Conservation (phyloP, 495 filamentous ascomycete genomes). For the Penicillium antarcticum region DNA sequence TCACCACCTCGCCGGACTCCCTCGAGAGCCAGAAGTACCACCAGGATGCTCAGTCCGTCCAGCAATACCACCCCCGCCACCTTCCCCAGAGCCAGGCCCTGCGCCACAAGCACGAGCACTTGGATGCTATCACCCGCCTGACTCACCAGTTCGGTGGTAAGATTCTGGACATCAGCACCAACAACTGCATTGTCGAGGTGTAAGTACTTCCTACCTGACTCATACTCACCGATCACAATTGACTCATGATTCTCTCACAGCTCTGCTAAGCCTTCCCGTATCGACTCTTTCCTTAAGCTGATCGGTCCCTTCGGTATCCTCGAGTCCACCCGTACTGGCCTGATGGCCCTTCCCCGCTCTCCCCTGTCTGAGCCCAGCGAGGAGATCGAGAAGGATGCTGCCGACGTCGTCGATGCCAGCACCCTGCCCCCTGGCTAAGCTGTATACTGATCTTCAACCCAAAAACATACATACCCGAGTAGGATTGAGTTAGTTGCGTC, state of each 20-base stretch:
- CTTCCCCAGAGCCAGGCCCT: slow-evolving; percentile 83
- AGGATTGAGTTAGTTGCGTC: slow-evolving; percentile 14
- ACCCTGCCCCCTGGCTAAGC: slow-evolving; percentile 86
- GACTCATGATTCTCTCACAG: slow-evolving; percentile 35
- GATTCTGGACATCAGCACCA: slow-evolving; percentile 94
- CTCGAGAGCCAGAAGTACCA: slow-evolving; percentile 27
- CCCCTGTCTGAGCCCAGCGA: slow-evolving; percentile 74
- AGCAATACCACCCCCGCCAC: slow-evolving; percentile 76
- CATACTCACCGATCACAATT: background rate
- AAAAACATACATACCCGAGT: slow-evolving; percentile 26
- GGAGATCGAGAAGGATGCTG: slow-evolving; percentile 76
- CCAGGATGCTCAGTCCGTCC: slow-evolving; percentile 20
- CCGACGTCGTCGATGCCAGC: slow-evolving; percentile 88
- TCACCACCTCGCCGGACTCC: slow-evolving; percentile 46
- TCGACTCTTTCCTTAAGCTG: slow-evolving; percentile 97
- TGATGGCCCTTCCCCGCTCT: slow-evolving; percentile 95
- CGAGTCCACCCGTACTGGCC: slow-evolving; percentile 87
- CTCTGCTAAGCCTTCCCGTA: slow-evolving; percentile 87
- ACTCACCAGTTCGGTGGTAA: slow-evolving; percentile 98
- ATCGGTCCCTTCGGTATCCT: slow-evolving; percentile 94
- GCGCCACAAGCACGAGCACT: slow-evolving; percentile 93
- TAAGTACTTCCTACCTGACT: slow-evolving; percentile 47
- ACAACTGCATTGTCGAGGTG: slow-evolving; percentile 97
- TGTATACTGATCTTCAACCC: slow-evolving; percentile 2
- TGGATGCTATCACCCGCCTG: slow-evolving; percentile 90